Evolutionary conservation across 2,329 filamentous ascomycete species (phyloP).

Genomic region (Phoma sp.): DNA sequence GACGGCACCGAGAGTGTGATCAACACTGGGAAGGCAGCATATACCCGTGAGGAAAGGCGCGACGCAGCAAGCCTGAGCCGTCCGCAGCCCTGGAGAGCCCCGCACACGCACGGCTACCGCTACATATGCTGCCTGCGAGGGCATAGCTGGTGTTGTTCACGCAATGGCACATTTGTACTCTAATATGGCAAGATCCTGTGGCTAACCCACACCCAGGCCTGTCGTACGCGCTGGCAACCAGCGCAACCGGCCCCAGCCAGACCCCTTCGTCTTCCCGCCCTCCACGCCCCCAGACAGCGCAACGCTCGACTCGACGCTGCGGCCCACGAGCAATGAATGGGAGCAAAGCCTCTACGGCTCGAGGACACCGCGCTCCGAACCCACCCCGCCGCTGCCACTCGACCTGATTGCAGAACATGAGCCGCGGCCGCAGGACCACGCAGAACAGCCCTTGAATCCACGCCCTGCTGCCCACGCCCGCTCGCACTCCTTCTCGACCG

Average conservation of each 20-base stretch:
- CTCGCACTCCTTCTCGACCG: conserved; percentile 77
- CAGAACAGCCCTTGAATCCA: conserved; percentile 22
- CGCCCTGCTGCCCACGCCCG: conserved; percentile 51
- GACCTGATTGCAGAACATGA: conserved; percentile 14
- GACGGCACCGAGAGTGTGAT: no score
- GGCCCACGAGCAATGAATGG: conserved; percentile 46
- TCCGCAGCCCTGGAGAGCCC: conserved; percentile 7
- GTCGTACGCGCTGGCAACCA: conserved; percentile 45
- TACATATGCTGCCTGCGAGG: background rate
- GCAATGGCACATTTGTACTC: no score
- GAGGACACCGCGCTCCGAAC: conserved; percentile 38
- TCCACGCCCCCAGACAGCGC: conserved; percentile 48
- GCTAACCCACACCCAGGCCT: conserved; percentile 35
- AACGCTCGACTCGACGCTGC: conserved; percentile 34
- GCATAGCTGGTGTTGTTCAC: background rate
- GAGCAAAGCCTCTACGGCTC: conserved; percentile 45
- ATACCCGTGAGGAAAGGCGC: conserved; percentile 2
- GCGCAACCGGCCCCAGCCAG: conserved; percentile 39
- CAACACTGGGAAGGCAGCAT: conserved; percentile 4
- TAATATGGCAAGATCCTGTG: background rate
- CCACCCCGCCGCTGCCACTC: conserved; percentile 29
- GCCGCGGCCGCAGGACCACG: background rate
- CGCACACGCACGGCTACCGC: no score
- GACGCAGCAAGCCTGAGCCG: background rate
- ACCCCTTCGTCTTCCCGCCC: conserved; percentile 48